Percentiles rank a stretch among this genome's conserved stretches.
Conservation (phyloP, 176 grass and related monocot species). For the Luzula sylvatica region DNA sequence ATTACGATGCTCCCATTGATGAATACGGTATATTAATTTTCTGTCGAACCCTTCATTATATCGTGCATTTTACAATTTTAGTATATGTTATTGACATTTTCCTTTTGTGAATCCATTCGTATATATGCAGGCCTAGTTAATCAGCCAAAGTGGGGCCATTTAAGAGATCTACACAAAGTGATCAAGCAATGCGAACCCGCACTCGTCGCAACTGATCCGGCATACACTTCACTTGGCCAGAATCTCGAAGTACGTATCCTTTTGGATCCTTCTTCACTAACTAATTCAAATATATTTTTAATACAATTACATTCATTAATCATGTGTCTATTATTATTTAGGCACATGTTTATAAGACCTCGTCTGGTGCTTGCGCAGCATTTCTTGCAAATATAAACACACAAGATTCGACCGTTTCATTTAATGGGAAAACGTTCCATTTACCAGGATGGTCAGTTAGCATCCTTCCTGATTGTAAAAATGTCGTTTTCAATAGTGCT, state of each 20-base stretch:
- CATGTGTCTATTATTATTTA: constrained; percentile 24
- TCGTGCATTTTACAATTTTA: constrained; percentile 1
- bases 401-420: constrained; percentile 66
- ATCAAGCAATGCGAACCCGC: constrained; percentile 90
- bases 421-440: constrained; percentile 64
- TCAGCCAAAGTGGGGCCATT: constrained; percentile 92
- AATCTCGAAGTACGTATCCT: constrained; percentile 59
- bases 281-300: not conserved
- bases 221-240: constrained; percentile 70
- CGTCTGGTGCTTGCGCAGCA: constrained; percentile 56
- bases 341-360: constrained; percentile 58
- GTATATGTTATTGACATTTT: not conserved
- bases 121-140: constrained; percentile 59
- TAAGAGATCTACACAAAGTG: constrained; percentile 85
- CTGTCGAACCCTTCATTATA: not conserved
- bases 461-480: constrained; percentile 96
- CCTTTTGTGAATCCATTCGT: constrained; percentile 15
- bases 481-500: constrained; percentile 84
- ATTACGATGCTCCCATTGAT: constrained; percentile 95
- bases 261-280: not conserved
- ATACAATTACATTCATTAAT: not conserved
- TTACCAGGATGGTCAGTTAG: constrained; percentile 95
- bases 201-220: constrained; percentile 74
- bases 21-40: constrained; percentile 79
- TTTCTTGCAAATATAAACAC: constrained; percentile 86